A percentile compares a stretch with the other conserved stretches of the same genome.
Conservation (phyloP, 345 rosid genomes). For the Acer campestre region DNA sequence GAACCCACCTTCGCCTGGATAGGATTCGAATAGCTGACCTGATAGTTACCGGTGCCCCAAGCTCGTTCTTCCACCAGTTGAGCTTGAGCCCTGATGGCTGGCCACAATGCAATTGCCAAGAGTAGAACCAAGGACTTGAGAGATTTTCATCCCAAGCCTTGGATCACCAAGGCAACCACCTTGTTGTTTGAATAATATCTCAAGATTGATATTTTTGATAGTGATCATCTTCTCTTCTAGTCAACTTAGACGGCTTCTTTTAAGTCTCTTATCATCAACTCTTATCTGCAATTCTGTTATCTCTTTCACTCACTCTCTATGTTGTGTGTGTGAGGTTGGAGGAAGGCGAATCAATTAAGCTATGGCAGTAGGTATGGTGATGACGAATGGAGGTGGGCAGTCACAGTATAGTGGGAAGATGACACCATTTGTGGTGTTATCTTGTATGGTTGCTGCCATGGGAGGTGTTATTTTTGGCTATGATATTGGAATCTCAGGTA, state of each 20-base stretch:
- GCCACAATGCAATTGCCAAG: too few relatives aligned
- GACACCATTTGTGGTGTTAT: constrained; percentile 61
- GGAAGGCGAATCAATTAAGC: background rate
- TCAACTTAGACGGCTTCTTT: constrained; percentile 13
- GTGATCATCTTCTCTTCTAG: background rate
- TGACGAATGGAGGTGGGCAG: constrained; percentile 23
- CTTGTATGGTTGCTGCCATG: constrained; percentile 86
- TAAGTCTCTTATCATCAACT: background rate
- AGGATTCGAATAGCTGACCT: too few relatives aligned
- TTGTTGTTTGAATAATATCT: too few relatives aligned
- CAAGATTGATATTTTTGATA: background rate
- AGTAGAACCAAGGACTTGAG: too few relatives aligned
- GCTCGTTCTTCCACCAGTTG: too few relatives aligned
- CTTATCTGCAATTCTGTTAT: too few relatives aligned
- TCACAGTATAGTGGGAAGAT: constrained; percentile 49
- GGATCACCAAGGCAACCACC: too few relatives aligned
- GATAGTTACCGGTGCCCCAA: too few relatives aligned
- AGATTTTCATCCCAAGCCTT: too few relatives aligned
- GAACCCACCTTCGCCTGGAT: too few relatives aligned
- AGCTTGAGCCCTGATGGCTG: too few relatives aligned
- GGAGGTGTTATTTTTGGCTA: constrained; percentile 91
- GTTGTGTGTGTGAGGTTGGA: background rate
- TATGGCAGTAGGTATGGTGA: constrained; percentile 51
- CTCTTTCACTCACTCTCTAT: background rate
- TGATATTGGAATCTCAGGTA: constrained; percentile 85